Conservation (phyloP, 208 protist species). For the Leptomonas seymouri region DNA sequence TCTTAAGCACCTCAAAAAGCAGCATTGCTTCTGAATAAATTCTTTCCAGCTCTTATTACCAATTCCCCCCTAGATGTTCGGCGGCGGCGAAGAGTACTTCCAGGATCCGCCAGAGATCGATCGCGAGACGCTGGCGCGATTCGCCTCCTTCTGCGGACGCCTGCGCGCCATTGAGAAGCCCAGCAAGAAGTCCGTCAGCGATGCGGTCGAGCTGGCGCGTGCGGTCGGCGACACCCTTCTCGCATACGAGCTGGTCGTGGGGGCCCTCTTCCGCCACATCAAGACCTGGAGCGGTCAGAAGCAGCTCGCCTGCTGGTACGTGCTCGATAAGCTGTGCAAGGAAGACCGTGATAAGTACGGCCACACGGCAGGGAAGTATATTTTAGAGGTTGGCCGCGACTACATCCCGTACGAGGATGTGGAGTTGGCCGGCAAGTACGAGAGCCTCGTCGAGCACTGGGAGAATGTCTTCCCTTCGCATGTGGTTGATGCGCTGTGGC, state of each 20-base stretch:
- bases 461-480: conserved; percentile 86
- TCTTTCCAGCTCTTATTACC: conserved; percentile 4
- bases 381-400: conserved; percentile 87
- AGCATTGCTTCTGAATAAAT: too few relatives aligned
- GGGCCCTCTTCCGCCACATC: conserved; percentile 87
- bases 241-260: conserved; percentile 86
- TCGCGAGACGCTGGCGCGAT: conserved; percentile 75
- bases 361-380: conserved; percentile 82
- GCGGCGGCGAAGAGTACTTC: conserved; percentile 92
- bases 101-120: conserved; percentile 80
- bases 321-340: conserved; percentile 92
- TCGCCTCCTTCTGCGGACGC: conserved; percentile 73
- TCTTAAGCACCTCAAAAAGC: too few relatives aligned
- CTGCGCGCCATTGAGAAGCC: conserved; percentile 79
- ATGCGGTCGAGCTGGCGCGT: conserved; percentile 55
- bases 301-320: conserved; percentile 91
- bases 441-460: conserved; percentile 92
- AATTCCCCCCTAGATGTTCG: conserved; percentile 64
- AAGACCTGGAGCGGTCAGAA: conserved; percentile 86
- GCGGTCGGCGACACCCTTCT: conserved; percentile 73
- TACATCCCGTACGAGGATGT: conserved; percentile 91
- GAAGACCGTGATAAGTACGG: conserved; percentile 87
- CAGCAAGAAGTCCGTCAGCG: conserved; percentile 71
- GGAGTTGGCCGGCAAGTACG: conserved; percentile 79
- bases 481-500: conserved; percentile 88